These are phyloP conservation scores for Excoecaria cochinchinensis DNA, from an alignment of 345 rosid species.

Conservation along the genomic window DNA sequence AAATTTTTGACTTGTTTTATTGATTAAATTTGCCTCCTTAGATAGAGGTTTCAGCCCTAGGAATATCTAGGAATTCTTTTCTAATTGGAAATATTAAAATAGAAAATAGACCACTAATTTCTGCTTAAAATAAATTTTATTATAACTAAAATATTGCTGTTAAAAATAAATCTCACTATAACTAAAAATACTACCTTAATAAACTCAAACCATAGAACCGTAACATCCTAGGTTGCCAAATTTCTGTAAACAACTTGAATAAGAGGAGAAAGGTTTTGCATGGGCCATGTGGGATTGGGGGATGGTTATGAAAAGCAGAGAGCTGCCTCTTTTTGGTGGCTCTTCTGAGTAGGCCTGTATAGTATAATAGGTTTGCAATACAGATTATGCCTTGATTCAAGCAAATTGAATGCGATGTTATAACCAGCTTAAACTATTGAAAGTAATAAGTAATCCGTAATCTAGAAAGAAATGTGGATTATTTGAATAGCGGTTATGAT, in stretches of 20 bases:
- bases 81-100: too few relatives aligned
- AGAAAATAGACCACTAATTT: too few relatives aligned
- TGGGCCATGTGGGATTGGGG: neutral
- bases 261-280: neutral
- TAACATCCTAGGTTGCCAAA: neutral
- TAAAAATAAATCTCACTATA: too few relatives aligned
- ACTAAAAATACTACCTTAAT: too few relatives aligned
- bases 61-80: too few relatives aligned
- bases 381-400: neutral
- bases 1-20: too few relatives aligned
- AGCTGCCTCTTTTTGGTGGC: neutral
- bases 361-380: neutral
- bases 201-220: too few relatives aligned
- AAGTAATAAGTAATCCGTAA: neutral
- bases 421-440: neutral
- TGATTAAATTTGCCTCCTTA: too few relatives aligned
- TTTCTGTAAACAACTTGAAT: neutral
- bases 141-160: too few relatives aligned
- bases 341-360: neutral
- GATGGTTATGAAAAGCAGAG: neutral
- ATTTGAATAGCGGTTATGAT: neutral
- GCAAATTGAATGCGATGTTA: neutral
- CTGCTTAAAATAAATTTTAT: too few relatives aligned
- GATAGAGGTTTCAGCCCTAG: too few relatives aligned
- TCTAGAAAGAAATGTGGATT: neutral